phyloP scores from a whole-genome alignment of 164 flowering plant species.

The Sextonia rubra region DNA sequence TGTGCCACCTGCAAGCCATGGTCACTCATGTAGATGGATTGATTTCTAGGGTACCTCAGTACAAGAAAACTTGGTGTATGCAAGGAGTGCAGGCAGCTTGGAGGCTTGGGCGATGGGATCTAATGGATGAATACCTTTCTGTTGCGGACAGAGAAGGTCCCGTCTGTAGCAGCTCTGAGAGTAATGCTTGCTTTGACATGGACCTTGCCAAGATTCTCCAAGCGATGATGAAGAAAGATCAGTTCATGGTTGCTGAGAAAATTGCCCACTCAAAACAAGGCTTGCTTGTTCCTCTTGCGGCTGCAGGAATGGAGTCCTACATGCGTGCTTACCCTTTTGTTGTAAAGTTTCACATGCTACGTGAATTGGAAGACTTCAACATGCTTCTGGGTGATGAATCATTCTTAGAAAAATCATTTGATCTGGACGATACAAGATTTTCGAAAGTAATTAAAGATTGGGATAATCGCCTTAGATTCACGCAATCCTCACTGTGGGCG shows the following conservation, averaged over 20 bases:
- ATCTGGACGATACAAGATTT: constrained; percentile 46
- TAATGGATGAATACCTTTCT: constrained; percentile 87
- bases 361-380: constrained; percentile 88
- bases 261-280: constrained; percentile 91
- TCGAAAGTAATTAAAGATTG: constrained; percentile 54
- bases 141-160: constrained; percentile 86
- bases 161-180: constrained; percentile 75
- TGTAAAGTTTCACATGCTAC: constrained; percentile 90
- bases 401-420: constrained; percentile 73
- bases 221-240: constrained; percentile 91
- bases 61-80: constrained; percentile 96
- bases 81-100: constrained; percentile 99
- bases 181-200: constrained; percentile 89
- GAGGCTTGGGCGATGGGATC: constrained; percentile 98
- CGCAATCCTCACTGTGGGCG: constrained; percentile 95
- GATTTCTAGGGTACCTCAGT: constrained; percentile 75
- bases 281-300: constrained; percentile 91
- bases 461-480: constrained; percentile 79
- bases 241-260: constrained; percentile 74
- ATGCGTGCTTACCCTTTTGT: constrained; percentile 85
- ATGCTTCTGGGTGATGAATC: constrained; percentile 63
- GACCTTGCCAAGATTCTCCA: constrained; percentile 92
- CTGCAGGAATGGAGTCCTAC: constrained; percentile 99
- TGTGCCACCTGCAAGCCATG: constrained; percentile 98
- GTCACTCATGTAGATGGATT: constrained; percentile 95